Evolutionary conservation across 257 asterid species (phyloP), one percentile per base, ranked within the genome.

Genomic region (Ajuga chamaepitys): DNA sequence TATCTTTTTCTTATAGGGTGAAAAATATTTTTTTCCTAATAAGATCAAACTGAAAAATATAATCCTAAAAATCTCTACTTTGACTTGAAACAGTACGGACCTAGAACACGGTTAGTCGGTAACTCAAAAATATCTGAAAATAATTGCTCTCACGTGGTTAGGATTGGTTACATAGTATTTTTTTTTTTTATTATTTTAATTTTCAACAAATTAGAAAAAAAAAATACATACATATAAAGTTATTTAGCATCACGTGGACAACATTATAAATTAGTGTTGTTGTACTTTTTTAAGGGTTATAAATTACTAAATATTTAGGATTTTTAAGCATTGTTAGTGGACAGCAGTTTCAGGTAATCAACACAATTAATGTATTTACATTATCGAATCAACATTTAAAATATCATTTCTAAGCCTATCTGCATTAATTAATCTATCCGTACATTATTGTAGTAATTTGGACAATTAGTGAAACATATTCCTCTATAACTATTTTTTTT

Each of bases 261-360:
- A 42, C 21, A 47, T 26, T 56, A 61, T 18, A 44, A 61, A 44
- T n/a, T n/a, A n/a, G n/a, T n/a, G n/a, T n/a, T n/a, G n/a, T n/a
- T n/a, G n/a, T n/a, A n/a, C n/a, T n/a, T n/a, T n/a, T n/a, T n/a
- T n/a, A n/a, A n/a, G n/a, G n/a, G n/a, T n/a, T n/a, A n/a, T n/a
- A n/a, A 28, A 28, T 28, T 28, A 2, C 34, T 24, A 8, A 51
- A 58, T 16, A 13, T 18, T 60, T 30, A 62, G 18, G 44, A 57
- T 62, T 37, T 44, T 26, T 67, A 56, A 74, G 35, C 50, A 69
- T 26, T 5, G 63, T 60, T 71, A 76, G 77, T 71, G 77, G 77
- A 60, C 68, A 61, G 24, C 67, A 42, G 66, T 59, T 55, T 44
- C 73, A 53, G 62, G 20, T 69, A 45, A 68, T 58, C 59, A 74